Evolutionary conservation across 2,329 filamentous ascomycete genomes (phyloP), one percentile per base, ranked within the genome.

Genomic region (Alternaria rosae): DNA sequence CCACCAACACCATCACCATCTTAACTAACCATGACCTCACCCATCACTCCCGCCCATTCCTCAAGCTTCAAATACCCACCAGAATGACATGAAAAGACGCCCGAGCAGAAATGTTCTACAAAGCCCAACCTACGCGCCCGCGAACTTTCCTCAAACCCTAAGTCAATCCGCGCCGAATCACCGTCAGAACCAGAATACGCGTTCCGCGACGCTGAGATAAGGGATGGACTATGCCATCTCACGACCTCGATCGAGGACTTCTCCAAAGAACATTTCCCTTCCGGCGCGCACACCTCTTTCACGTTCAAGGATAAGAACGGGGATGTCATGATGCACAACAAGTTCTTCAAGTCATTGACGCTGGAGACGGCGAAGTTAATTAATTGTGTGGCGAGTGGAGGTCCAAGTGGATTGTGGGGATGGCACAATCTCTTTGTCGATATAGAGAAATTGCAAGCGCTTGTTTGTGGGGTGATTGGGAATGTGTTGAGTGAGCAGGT

Each of bases 401-500:
- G 74, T 0, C 73, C 74, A 2, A 54, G 54, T 0, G 72, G 70
- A 0, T 32, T 65, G 0, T 43, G 57, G 0, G 76, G 70, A 0
- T 78, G 76, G 76, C 59, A 66, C 9, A 57, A 68, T 1, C 26
- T 79, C 2, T 78, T 78, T 28, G 15, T 52, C 0, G 42, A 70
- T 6, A 20, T 28, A 12, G 25, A 60, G 38, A 72, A 73, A 54
- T 41, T 75, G 9, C 57, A 50, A 3, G 70, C 72, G 5, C 43
- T 78, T 3, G 70, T 75, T 0, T 69, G 63, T 55, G 75, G 45
- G 2, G 66, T 79, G 8, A 65, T 78, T 0, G 73, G 76, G 1
- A 76, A 77, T 21, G 69, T 76, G 9, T 20, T 79, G 5, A 59
- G 67, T 1, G 71, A 79, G 56, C 73, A 78, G 30, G 73, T 78